A percentile compares a stretch with the other conserved stretches of the same genome.
phyloP scores from a whole-genome alignment of 257 asterid species.

The Datura wrightii region DNA sequence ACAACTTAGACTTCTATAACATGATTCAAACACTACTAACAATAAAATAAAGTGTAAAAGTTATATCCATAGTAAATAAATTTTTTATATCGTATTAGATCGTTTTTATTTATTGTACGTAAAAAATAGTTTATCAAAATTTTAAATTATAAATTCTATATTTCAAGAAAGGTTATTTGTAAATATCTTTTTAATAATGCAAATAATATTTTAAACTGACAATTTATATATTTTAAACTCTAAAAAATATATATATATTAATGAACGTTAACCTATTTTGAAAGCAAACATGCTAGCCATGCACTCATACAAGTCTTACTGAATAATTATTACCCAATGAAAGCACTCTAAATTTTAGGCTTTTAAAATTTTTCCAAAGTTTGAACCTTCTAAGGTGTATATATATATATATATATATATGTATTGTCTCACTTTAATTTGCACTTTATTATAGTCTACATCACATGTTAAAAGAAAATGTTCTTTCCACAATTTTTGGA shows the following conservation, averaged over 20 bases:
- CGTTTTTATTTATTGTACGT: neutral
- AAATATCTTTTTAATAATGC: neutral
- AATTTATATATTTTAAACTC: neutral
- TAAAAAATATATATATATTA: neutral
- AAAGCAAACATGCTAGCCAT: constrained; percentile 28
- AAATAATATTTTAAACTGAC: neutral
- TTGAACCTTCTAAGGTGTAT: constrained; percentile 23
- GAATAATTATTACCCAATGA: constrained; percentile 27
- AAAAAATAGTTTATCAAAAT: neutral
- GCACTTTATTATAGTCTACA: neutral
- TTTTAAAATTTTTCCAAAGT: neutral
- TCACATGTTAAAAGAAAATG: neutral
- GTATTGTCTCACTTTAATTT: neutral
- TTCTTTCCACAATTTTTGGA: constrained; percentile 8
- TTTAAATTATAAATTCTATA: neutral
- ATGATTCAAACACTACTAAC: constrained; percentile 36
- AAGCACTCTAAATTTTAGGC: constrained; percentile 29
- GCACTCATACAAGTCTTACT: constrained; percentile 26
- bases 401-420: no score
- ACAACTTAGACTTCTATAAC: constrained; percentile 40
- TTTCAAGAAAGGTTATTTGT: neutral
- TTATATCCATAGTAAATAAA: no score
- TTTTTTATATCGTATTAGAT: no score
- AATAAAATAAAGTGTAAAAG: neutral
- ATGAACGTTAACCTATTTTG: constrained; percentile 29